Base-by-base conservation (phyloP, 1,139 yeast genomes). In the Debaryomyces robertsiae region DNA sequence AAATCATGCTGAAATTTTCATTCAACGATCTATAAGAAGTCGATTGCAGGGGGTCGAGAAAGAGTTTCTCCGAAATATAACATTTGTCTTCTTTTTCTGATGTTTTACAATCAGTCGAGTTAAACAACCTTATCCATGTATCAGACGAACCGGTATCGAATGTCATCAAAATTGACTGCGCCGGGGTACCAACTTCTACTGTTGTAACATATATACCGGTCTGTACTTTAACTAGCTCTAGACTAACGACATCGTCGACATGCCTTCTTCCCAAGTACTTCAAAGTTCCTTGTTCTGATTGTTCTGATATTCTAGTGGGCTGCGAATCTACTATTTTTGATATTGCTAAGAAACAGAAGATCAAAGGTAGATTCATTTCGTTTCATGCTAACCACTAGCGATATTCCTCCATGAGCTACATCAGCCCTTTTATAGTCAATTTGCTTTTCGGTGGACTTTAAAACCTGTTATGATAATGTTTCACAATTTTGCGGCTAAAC, bases 141-240 rank as follows among this genome's bases (percentile, higher is more conserved):
- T 42, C 45, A 19, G 45, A 42, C 6, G 45, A 30, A 4, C 45
- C 45, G 9, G 45, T 42, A 17, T 42, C 45, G 27, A 42, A 42
- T n/a, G 44, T 18, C 13, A 42, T 36, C 15, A 36, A 24, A 9
- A 39, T 30, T n/a, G 43, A 30, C 19, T 39, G 45, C 2, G 40
- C 34, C 16, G 43, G 45, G 9, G 25, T 42, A 9, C 45, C 45
- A 15, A 42, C 43, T 11, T 31, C 16, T 13, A 42, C 16, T 13
- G 32, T 25, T 4, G 39, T 24, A 14, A 37, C 36, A 32, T 42
- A 35, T 3, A 39, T 32, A 13, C 45, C 45, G 9, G 38, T 35
- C 13, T 34, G 35, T 17, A 41, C 41, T 17, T 30, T 38, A 13
- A 37, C 18, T 18, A 41, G 25, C n/a, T 28, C 34, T 30, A 41